Evolutionary conservation across 768 basidiomycete species (phyloP), one percentile per base, ranked within the genome.

Genomic region (Mycena rebaudengoi): DNA sequence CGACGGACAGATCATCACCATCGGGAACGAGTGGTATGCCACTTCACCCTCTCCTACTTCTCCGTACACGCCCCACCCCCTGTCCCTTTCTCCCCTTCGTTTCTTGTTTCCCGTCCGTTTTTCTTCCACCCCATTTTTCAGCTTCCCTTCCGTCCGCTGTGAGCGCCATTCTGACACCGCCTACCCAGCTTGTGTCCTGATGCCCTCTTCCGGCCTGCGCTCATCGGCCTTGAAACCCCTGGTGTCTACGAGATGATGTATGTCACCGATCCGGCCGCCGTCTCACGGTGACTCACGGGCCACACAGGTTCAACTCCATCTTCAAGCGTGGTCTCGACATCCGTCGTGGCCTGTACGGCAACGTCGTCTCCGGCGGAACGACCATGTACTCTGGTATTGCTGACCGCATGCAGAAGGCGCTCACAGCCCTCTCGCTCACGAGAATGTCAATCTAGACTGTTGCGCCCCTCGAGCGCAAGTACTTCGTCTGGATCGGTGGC

Each of bases 141-240:
- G n/a, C n/a, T n/a, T n/a, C n/a, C n/a, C n/a, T n/a, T n/a, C n/a
- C n/a, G n/a, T n/a, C n/a, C n/a, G n/a, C n/a, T n/a, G n/a, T n/a
- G n/a, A n/a, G n/a, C n/a, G n/a, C n/a, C n/a, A n/a, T n/a, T n/a
- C n/a, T n/a, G n/a, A n/a, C n/a, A n/a, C n/a, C n/a, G n/a, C n/a
- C n/a, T n/a, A n/a, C n/a, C n/a, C n/a, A n/a, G 88, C 79, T 82
- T 89, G 88, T 74, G 85, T 85, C 56, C 88, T 88, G 88, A 90
- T 75, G 88, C 88, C 30, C 83, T 90, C 74, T 90, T 89, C 88
- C 86, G 88, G 79, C 88, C 88, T 58, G 79, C 85, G 13, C 83
- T 90, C 79, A 77, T 89, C 62, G 88, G 88, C 73, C 83, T 71
- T 26, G 46, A 49, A 30, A 26, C 46, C 25, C 21, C 46, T n/a